Base-by-base conservation (phyloP, 2,329 filamentous ascomycete species). In the Biscogniauxia sp. region DNA sequence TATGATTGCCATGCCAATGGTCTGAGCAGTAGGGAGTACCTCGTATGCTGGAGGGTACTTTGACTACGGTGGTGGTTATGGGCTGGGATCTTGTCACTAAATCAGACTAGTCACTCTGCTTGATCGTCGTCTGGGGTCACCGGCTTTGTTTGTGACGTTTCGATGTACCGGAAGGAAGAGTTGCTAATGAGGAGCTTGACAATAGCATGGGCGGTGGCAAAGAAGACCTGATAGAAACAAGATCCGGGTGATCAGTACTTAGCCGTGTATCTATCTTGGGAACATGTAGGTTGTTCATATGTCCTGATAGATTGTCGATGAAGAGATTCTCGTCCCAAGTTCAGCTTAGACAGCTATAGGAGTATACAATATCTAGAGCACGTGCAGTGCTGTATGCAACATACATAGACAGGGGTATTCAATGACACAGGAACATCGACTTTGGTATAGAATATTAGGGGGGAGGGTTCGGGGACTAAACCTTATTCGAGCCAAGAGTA, bases 61-160 rank as follows among this genome's bases (percentile, higher is more conserved):
- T 23, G 49, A 41, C 59, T 60, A 37, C 51, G 20, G 52, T 51
- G 37, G 37, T 19, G n/a, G 53, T 54, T 41, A 32, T 41, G 56
- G 52, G 55, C 32, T 23, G 52, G 25, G 54, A 9, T 50, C 26
- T 56, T 65, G 63, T 61, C 64, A 63, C 64, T 62, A n/a, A 65
- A 60, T 64, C 49, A 55, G 59, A 54, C 55, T 60, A 58, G 57
- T 52, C 50, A 55, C 61, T 45, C 58, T 60, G 69, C 67, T 64
- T 71, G 68, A 71, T 71, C 68, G 57, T 49, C 69, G 45, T 55
- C 67, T n/a, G 59, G 69, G 68, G 57, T 66, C 25, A 20, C 37
- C 32, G 55, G 59, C 37, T 50, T 45, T 54, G 56, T 54, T 61
- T 53, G 41, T 25, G 49, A 55, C 56, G 54, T 58, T 62, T 61